A percentile compares a stretch with the other conserved stretches of the same genome.
Evolutionary conservation across 139 green algal species (phyloP).

Genomic region (Spirogloea muscicola): DNA sequence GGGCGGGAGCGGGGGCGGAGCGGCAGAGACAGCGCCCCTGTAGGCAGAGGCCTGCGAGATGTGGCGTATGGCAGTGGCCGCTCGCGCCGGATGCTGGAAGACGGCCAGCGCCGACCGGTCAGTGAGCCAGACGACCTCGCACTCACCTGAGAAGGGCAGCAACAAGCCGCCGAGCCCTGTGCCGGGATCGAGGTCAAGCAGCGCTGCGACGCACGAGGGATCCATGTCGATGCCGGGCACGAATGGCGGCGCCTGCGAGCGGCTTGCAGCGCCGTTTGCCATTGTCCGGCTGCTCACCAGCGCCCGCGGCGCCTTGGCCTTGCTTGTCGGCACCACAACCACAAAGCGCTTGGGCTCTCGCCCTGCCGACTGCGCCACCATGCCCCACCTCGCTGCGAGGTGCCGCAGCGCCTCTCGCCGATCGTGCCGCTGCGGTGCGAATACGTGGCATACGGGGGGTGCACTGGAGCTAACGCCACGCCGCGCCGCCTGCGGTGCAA

Average conservation of each 20-base stretch:
- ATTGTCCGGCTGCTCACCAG: too few species aligned
- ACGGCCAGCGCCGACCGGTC: conserved; percentile 36
- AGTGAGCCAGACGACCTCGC: conserved; percentile 45
- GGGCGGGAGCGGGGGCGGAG: too few species aligned
- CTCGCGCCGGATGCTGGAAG: conserved; percentile 23
- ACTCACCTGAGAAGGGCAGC: conserved; percentile 45
- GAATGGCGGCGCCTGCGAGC: neutral
- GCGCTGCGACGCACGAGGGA: conserved; percentile 1
- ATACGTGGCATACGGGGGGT: conserved; percentile 34
- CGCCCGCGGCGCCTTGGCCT: conserved; percentile 9
- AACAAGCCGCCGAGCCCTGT: too few species aligned
- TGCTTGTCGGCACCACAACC: conserved; percentile 34
- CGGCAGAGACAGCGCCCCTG: conserved; percentile 18
- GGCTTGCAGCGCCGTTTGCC: too few species aligned
- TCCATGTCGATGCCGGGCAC: conserved; percentile 30
- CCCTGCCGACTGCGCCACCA: conserved; percentile 20
- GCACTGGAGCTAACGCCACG: neutral
- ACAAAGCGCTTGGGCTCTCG: conserved; percentile 27
- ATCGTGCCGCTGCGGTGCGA: conserved; percentile 6
- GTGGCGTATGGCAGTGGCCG: conserved; percentile 22
- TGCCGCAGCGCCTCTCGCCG: conserved; percentile 24
- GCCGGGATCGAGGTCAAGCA: conserved; percentile 20
- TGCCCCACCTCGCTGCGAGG: conserved; percentile 17
- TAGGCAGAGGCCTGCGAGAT: conserved; percentile 27
- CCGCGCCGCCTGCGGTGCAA: too few species aligned